Base-by-base conservation (phyloP, 169 alveolate genomes). In the Eimeria acervulina region DNA sequence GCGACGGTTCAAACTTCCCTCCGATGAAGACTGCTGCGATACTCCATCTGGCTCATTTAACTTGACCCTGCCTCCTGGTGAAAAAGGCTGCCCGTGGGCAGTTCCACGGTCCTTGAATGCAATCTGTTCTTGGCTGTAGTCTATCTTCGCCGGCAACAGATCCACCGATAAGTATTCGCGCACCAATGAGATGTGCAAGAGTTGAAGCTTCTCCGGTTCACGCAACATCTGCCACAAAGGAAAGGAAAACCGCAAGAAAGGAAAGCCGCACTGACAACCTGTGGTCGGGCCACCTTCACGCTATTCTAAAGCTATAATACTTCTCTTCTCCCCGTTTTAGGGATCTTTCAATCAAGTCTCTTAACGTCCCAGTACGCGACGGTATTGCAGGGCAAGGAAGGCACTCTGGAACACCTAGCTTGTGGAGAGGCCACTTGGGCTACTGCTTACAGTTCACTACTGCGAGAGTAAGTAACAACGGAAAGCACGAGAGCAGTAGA, bases 171-270 rank as follows among this genome's bases (percentile, higher is more conserved):
- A 74, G 61, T 97, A 97, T 66, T 97, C 98, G 70, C 97, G 95
- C 76, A 97, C 88, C 83, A 97, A 90, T 51, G 97, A 95, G 59
- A 97, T 95, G 84, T 96, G 98, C 91, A 97, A 51, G 38, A 95
- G 74, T 93, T 97, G 97, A 28, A 97, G 95, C 81, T 94, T 97
- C 89, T 97, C 98, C 42, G 94, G 93, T 31, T 87, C 80, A 33
- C 91, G 68, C 74, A 95, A 61, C 92, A 95, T n/a, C 96, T 95
- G 42, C 31, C 31, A 31, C 72, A 28, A 33, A 74, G 17, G 26
- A 28, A 52, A 17, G 36, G 21, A 26, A 52, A 26, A 70, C 38
- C 40, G 26, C 12, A 40, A 70, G n/a, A 19, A 72, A 38, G n/a
- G n/a, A 36, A 7, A 72, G 52, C 15, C 74, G 33, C 74, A 26